Evolutionary conservation across 1,284 basidiomycete genomes (phyloP).

Genomic region (Cutaneotrichosporon cavernicola): DNA sequence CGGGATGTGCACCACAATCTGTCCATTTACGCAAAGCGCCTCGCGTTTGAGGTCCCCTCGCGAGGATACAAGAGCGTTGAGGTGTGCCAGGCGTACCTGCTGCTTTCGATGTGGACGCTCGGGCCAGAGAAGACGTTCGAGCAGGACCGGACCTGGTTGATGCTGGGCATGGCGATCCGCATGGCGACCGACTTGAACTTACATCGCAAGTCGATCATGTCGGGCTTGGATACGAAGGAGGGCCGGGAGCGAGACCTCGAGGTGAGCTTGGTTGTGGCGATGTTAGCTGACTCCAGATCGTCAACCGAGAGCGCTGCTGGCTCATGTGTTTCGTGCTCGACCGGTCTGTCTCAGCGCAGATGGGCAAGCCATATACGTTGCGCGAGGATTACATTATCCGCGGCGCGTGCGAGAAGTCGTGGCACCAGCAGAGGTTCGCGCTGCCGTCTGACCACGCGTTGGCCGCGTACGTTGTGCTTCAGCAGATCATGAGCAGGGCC

Average conservation of each 20-base stretch:
- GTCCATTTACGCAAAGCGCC: conserved; percentile 78
- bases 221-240: conserved; percentile 69
- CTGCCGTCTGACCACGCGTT: conserved; percentile 60
- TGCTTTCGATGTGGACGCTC: conserved; percentile 78
- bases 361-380: conserved; percentile 55
- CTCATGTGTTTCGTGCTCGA: conserved; percentile 86
- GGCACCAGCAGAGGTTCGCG: conserved; percentile 61
- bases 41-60: conserved; percentile 81
- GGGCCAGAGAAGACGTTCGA: conserved; percentile 93
- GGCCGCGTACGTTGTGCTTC: conserved; percentile 62
- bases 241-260: conserved; percentile 54
- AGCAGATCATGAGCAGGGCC: conserved; percentile 81
- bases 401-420: conserved; percentile 69
- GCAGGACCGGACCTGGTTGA: conserved; percentile 92
- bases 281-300: conserved; percentile 58
- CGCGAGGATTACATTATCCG: conserved; percentile 74
- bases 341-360: conserved; percentile 77
- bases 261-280: conserved; percentile 24
- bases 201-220: conserved; percentile 77
- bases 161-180: conserved; percentile 66
- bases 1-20: conserved; percentile 77
- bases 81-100: conserved; percentile 84
- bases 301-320: conserved; percentile 94
- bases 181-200: conserved; percentile 96
- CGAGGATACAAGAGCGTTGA: conserved; percentile 89